Conservation (phyloP, 441 rosid genomes). For the Pelargonium australe region DNA sequence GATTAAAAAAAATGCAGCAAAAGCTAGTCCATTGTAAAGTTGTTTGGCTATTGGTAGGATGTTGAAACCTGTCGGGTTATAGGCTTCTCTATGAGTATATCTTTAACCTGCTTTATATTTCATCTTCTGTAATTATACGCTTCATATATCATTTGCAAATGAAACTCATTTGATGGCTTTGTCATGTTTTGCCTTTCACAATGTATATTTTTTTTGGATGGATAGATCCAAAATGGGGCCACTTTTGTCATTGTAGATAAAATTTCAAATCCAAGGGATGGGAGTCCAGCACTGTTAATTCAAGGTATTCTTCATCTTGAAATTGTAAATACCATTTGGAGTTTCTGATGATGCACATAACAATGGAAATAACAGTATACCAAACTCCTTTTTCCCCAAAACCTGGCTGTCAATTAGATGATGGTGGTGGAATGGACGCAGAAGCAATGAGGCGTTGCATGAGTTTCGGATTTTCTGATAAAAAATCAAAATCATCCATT, state of each 20-base stretch:
- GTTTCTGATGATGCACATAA: background rate
- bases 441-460: constrained; percentile 76
- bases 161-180: constrained; percentile 11
- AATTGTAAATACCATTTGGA: constrained; percentile 1
- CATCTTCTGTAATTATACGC: background rate
- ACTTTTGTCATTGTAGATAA: constrained; percentile 83
- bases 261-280: constrained; percentile 65
- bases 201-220: constrained; percentile 26
- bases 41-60: background rate
- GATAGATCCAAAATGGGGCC: constrained; percentile 92
- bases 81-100: constrained; percentile 1
- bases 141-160: background rate
- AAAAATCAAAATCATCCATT: constrained; percentile 62
- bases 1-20: background rate
- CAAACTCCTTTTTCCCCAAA: constrained; percentile 18
- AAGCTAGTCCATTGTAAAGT: background rate
- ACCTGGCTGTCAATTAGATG: constrained; percentile 44
- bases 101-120: background rate
- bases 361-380: background rate
- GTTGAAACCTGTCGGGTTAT: constrained; percentile 3
- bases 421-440: constrained; percentile 95
- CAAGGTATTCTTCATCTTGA: constrained; percentile 47
- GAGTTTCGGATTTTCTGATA: constrained; percentile 97
- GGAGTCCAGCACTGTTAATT: constrained; percentile 60
- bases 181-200: constrained; percentile 28